Evolutionary conservation across 2,329 filamentous ascomycete genomes (phyloP).

Genomic region (Cercospora janseana): DNA sequence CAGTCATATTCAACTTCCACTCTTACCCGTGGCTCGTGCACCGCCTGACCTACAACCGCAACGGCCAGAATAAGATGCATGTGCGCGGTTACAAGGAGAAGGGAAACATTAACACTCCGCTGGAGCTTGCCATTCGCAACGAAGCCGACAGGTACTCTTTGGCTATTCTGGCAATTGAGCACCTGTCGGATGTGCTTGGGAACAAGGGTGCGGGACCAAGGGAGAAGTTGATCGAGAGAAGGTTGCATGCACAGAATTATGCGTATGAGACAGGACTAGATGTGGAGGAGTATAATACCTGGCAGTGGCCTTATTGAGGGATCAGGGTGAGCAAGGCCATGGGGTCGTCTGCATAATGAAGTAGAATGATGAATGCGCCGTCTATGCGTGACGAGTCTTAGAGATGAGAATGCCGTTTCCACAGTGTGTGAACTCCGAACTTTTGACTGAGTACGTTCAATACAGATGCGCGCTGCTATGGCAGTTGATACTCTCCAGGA

Average conservation of each 20-base stretch:
- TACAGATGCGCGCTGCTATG: too few relatives aligned
- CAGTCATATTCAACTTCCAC: slow-evolving; percentile 82
- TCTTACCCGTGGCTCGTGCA: slow-evolving; percentile 79
- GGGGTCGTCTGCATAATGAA: too few relatives aligned
- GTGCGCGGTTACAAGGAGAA: slow-evolving; percentile 81
- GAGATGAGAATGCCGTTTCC: too few relatives aligned
- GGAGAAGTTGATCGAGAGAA: slow-evolving; percentile 63
- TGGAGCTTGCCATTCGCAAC: slow-evolving; percentile 75
- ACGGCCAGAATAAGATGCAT: slow-evolving; percentile 65
- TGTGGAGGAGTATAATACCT: slow-evolving; percentile 62
- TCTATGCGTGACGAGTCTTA: too few relatives aligned
- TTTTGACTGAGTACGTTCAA: too few relatives aligned
- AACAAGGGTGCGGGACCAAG: slow-evolving; percentile 63
- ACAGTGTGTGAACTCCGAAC: too few relatives aligned
- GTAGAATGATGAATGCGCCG: too few relatives aligned
- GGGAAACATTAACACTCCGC: slow-evolving; percentile 78
- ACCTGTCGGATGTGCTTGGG: slow-evolving; percentile 57
- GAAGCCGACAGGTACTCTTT: slow-evolving; percentile 73
- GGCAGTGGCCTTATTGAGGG: slow-evolving; percentile 59
- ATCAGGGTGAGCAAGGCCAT: neutral
- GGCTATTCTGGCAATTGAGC: slow-evolving; percentile 73
- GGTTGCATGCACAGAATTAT: slow-evolving; percentile 62
- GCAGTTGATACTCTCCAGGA: too few relatives aligned
- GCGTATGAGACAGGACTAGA: slow-evolving; percentile 71
- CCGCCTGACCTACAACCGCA: slow-evolving; percentile 71